These are phyloP conservation scores for Tricholoma terreum DNA, from an alignment of 768 basidiomycete species.

Conservation along the genomic window DNA sequence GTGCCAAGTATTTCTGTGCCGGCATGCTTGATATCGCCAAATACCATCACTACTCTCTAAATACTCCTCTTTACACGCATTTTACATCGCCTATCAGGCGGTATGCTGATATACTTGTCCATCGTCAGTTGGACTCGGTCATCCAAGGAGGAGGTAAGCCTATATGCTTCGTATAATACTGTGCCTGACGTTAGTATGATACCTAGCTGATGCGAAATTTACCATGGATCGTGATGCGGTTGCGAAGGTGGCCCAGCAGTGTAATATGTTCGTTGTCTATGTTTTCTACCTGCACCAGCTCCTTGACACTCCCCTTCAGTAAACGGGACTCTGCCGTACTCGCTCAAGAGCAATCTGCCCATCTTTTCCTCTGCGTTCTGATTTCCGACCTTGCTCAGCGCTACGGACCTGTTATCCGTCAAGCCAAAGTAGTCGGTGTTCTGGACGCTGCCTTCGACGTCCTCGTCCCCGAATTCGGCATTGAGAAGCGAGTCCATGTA, in stretches of 20 bases:
- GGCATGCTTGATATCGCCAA: constrained; percentile 99
- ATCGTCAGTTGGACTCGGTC: constrained; percentile 92
- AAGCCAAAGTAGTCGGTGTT: constrained; percentile 93
- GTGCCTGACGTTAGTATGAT: constrained; percentile 10
- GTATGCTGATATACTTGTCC: constrained; percentile 92
- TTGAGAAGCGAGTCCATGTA: constrained; percentile 97
- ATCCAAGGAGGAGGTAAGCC: constrained; percentile 65
- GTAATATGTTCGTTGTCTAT: constrained; percentile 73
- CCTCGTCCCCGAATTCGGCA: constrained; percentile 92
- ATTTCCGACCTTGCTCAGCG: constrained; percentile 92
- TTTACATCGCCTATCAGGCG: constrained; percentile 92
- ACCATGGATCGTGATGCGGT: constrained; percentile 97
- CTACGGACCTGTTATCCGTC: constrained; percentile 93
- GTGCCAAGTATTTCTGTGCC: constrained; percentile 97
- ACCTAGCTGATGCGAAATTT: constrained; percentile 77
- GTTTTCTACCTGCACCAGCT: constrained; percentile 3
- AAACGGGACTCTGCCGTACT: constrained; percentile 89
- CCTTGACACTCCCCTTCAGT: constrained; percentile 34
- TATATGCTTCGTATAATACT: background rate
- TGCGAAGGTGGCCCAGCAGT: constrained; percentile 96
- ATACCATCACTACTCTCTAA: constrained; percentile 91
- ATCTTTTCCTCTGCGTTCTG: constrained; percentile 92
- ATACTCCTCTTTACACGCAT: constrained; percentile 87
- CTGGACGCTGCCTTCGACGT: constrained; percentile 99
- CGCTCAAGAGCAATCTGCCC: constrained; percentile 95